Conservation (phyloP, 805 yeast species). For the Torulaspora quercuum region DNA sequence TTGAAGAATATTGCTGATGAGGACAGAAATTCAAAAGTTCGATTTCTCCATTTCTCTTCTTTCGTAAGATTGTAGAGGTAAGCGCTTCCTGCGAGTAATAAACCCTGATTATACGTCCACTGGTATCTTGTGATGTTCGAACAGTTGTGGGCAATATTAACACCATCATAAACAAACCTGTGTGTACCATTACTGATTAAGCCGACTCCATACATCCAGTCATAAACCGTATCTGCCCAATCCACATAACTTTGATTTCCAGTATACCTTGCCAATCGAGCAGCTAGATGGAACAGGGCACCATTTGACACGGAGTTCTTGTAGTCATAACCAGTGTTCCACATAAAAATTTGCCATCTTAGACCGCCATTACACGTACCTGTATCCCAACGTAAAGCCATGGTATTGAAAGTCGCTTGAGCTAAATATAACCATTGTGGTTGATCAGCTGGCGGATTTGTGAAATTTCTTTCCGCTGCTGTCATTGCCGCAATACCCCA, state of each 20-base stretch:
- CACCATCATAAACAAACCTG: constrained; percentile 62
- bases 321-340: constrained; percentile 93
- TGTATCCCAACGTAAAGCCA: constrained; percentile 85
- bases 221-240: constrained; percentile 71
- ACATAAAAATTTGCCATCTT: constrained; percentile 92
- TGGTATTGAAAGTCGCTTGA: constrained; percentile 86
- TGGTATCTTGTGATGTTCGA: constrained; percentile 52
- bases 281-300: constrained; percentile 79
- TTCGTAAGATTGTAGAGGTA: constrained; percentile 71
- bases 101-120: constrained; percentile 88
- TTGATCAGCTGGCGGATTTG: constrained; percentile 54
- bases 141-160: constrained; percentile 58
- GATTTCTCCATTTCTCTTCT: constrained; percentile 60
- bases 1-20: constrained; percentile 59
- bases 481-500: constrained; percentile 94
- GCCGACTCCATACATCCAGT: constrained; percentile 64
- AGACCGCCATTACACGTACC: constrained; percentile 78
- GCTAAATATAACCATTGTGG: constrained; percentile 82
- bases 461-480: constrained; percentile 86
- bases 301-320: constrained; percentile 92
- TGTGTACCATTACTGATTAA: constrained; percentile 43
- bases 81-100: constrained; percentile 76
- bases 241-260: constrained; percentile 68
- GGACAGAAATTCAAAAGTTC: constrained; percentile 53
- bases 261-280: constrained; percentile 81